Percentiles rank a stretch among this genome's conserved stretches.
Evolutionary conservation across 306 rosid genomes (phyloP).

Genomic region (Arachis hypogaea): DNA sequence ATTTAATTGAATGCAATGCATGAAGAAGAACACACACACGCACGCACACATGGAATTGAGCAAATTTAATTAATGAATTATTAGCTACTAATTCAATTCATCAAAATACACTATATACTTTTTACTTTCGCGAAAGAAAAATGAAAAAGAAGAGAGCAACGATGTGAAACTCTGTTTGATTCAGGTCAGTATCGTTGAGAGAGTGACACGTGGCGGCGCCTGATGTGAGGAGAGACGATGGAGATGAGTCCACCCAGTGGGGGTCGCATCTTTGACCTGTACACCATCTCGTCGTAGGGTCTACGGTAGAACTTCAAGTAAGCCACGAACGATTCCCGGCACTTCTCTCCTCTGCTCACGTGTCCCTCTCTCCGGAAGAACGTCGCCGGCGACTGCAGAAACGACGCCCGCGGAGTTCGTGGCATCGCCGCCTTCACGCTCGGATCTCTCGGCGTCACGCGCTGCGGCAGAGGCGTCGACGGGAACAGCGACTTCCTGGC

Average conservation of each 20-base stretch:
- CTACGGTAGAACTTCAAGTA: constrained; percentile 64
- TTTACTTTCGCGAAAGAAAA: background rate
- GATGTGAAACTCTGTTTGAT: constrained; percentile 21
- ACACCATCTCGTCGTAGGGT: constrained; percentile 79
- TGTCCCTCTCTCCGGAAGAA: constrained; percentile 75
- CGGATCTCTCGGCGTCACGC: constrained; percentile 41
- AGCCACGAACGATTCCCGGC: constrained; percentile 61
- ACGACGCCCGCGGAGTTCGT: constrained; percentile 68
- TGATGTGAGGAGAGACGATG: constrained; percentile 70
- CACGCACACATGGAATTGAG: background rate
- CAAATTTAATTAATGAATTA: constrained; percentile 52
- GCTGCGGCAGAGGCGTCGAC: constrained; percentile 82
- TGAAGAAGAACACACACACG: constrained; percentile 15
- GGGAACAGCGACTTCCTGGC: constrained; percentile 71
- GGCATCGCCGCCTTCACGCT: constrained; percentile 25
- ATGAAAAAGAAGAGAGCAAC: background rate
- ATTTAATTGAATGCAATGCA: constrained; percentile 37
- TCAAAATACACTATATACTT: background rate
- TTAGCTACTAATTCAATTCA: constrained; percentile 19
- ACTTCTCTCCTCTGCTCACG: constrained; percentile 53
- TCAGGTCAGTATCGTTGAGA: constrained; percentile 66
- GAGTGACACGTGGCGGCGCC: constrained; percentile 67
- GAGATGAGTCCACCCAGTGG: constrained; percentile 84
- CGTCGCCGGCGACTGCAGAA: constrained; percentile 90
- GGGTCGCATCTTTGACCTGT: constrained; percentile 88